Conservation (phyloP, 73 alveolate species). For the Paramecium sexaurelia region DNA sequence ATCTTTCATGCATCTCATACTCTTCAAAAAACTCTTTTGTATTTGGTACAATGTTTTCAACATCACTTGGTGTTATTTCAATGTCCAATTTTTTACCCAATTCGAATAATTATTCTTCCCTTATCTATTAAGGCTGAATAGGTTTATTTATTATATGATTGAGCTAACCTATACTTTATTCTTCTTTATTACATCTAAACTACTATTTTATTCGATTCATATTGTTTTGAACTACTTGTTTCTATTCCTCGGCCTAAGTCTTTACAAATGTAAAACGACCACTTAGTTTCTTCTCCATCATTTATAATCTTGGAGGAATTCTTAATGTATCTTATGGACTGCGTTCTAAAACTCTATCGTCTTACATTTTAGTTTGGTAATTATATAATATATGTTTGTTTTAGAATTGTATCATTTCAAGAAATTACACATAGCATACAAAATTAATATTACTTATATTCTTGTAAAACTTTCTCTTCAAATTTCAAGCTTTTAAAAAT, state of each 20-base stretch:
- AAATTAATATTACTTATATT: background rate
- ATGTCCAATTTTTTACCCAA: constrained; percentile 27
- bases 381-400: background rate
- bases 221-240: constrained; percentile 8
- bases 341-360: background rate
- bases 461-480: background rate
- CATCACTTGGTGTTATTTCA: background rate
- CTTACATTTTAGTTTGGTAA: background rate
- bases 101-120: background rate
- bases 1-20: constrained; percentile 54
- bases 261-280: constrained; percentile 43
- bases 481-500: background rate
- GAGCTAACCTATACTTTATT: background rate
- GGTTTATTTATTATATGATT: background rate
- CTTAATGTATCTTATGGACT: background rate
- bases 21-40: constrained; percentile 35
- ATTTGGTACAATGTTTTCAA: background rate
- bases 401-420: background rate
- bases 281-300: constrained; percentile 16
- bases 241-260: background rate
- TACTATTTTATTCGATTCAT: constrained; percentile 44
- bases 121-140: background rate
- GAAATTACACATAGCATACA: background rate
- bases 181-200: background rate
- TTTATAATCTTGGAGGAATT: background rate